phyloP scores from a whole-genome alignment of 352 stramenopile species.

The Phytopythium montanum region DNA sequence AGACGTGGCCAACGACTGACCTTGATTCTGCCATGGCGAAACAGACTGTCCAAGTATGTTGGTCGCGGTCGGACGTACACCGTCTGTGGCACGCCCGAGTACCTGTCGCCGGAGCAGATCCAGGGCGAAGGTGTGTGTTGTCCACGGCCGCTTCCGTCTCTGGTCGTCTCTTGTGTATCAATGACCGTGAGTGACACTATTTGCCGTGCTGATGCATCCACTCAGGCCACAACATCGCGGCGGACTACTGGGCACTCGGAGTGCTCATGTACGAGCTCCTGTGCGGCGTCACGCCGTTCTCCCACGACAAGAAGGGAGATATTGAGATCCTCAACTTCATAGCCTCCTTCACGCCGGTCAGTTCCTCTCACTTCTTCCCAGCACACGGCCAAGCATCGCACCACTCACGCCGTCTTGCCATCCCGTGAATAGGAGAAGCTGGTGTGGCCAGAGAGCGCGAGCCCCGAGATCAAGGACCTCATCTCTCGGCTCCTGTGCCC shows the following conservation, averaged over 20 bases:
- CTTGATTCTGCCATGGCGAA: not conserved
- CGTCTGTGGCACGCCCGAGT: conserved; percentile 83
- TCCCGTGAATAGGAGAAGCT: conserved; percentile 46
- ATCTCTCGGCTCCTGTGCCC: conserved; percentile 58
- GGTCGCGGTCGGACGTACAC: conserved; percentile 81
- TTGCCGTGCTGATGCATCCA: not conserved
- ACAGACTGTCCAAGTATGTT: conserved; percentile 84
- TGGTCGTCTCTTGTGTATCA: not conserved
- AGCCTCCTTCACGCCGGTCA: conserved; percentile 66
- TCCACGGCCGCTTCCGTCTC: not conserved
- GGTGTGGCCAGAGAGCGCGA: conserved; percentile 65
- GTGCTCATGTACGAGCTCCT: conserved; percentile 94
- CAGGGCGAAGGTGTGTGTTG: conserved; percentile 63
- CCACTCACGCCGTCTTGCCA: not conserved
- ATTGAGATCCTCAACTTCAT: conserved; percentile 88
- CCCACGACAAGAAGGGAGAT: conserved; percentile 75
- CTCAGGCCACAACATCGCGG: conserved; percentile 75
- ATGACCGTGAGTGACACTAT: too few species aligned
- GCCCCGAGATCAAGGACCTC: conserved; percentile 69
- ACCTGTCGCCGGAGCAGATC: conserved; percentile 84
- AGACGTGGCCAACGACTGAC: not conserved
- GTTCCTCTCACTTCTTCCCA: not conserved
- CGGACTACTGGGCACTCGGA: conserved; percentile 93
- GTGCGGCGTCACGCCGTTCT: conserved; percentile 87
- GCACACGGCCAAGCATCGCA: not conserved